These are phyloP conservation scores for Omphalotus guepiniiformis DNA, from an alignment of 768 basidiomycete species.

Conservation along the genomic window DNA sequence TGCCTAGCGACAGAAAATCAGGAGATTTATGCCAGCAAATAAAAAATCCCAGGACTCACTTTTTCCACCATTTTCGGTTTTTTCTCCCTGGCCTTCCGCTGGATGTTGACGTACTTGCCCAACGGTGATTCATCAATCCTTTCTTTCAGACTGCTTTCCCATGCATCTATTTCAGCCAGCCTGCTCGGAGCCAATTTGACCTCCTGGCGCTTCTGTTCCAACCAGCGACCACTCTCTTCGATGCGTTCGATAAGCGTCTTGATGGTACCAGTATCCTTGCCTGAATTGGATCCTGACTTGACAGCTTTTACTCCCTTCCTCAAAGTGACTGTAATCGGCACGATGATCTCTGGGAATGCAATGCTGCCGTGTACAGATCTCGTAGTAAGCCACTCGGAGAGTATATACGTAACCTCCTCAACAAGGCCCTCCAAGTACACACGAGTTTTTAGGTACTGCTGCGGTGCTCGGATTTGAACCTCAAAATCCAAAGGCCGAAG, in stretches of 20 bases:
- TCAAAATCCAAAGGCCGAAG: conserved; percentile 89
- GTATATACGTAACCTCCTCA: conserved; percentile 75
- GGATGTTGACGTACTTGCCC: conserved; percentile 75
- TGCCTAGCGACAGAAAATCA: conserved; percentile 40
- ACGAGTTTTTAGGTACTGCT: conserved; percentile 83
- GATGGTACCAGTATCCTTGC: conserved; percentile 57
- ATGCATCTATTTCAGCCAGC: conserved; percentile 62
- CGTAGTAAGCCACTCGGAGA: conserved; percentile 80
- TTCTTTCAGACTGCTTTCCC: conserved; percentile 58
- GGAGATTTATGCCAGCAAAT: conserved; percentile 4
- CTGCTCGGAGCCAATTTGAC: conserved; percentile 76
- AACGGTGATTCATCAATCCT: conserved; percentile 72
- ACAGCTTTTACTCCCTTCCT: conserved; percentile 68
- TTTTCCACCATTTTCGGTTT: conserved; percentile 68
- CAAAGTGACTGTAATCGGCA: conserved; percentile 72
- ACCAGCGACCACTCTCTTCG: conserved; percentile 80
- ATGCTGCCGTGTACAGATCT: conserved; percentile 73
- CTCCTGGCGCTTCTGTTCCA: conserved; percentile 62
- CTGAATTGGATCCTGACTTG: conserved; percentile 34
- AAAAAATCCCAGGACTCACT: conserved; percentile 33
- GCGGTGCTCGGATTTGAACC: conserved; percentile 79
- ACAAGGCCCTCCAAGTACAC: conserved; percentile 78
- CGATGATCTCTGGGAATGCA: conserved; percentile 88
- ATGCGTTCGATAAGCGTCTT: conserved; percentile 84
- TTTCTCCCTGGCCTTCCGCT: conserved; percentile 77